A percentile compares a stretch with the other conserved stretches of the same genome.
phyloP scores from a whole-genome alignment of 805 yeast species.

The Cyberlindnera mycetangii region DNA sequence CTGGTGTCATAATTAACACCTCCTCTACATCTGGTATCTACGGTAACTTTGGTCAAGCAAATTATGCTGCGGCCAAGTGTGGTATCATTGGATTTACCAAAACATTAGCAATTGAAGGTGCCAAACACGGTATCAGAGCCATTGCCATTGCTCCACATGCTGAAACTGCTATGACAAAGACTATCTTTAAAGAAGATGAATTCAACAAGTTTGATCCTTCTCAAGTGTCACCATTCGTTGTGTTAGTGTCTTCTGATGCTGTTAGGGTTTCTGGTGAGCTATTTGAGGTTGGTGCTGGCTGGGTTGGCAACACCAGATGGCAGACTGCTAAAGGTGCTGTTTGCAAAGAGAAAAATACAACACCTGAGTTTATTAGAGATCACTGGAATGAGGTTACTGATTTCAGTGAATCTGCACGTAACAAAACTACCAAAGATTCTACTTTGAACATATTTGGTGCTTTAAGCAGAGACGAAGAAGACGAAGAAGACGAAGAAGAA shows the following conservation, averaged over 20 bases:
- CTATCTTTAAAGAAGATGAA: constrained; percentile 78
- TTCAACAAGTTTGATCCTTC: constrained; percentile 81
- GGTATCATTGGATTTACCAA: constrained; percentile 83
- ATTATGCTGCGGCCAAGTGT: constrained; percentile 90
- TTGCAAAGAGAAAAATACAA: constrained; percentile 39
- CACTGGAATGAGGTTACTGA: constrained; percentile 65
- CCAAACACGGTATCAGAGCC: constrained; percentile 67
- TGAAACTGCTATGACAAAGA: constrained; percentile 94
- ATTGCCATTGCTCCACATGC: constrained; percentile 96
- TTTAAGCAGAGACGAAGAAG: constrained; percentile 40
- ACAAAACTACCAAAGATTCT: constrained; percentile 69
- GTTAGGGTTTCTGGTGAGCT: constrained; percentile 71
- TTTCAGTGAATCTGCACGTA: constrained; percentile 53
- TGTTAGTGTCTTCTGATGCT: constrained; percentile 71
- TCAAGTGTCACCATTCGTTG: constrained; percentile 87
- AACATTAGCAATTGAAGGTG: constrained; percentile 90
- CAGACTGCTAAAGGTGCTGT: constrained; percentile 88
- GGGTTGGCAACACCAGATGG: constrained; percentile 95
- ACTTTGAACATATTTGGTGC: constrained; percentile 73
- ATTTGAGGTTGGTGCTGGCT: constrained; percentile 94
- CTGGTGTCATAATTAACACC: constrained; percentile 83
- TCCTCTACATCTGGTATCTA: constrained; percentile 96
- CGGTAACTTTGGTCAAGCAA: constrained; percentile 97
- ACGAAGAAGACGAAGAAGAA: constrained; percentile 37
- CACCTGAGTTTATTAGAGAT: constrained; percentile 69